phyloP scores from a whole-genome alignment of 192 early-diverging fungal genomes.

The Podila clonocystis region DNA sequence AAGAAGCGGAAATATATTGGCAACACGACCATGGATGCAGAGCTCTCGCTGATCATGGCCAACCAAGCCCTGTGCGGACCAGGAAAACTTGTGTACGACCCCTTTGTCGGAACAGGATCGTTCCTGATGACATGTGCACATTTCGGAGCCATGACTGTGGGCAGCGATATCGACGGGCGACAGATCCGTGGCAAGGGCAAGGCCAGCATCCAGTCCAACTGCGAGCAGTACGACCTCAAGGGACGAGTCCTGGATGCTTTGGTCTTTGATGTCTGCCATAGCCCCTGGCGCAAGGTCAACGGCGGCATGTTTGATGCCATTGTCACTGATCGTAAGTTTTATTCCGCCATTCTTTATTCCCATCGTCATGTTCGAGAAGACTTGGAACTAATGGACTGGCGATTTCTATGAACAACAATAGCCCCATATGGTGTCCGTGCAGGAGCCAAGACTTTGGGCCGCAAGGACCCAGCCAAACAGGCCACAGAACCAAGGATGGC shows the following conservation, averaged over 20 bases:
- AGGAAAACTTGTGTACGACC: constrained; percentile 90
- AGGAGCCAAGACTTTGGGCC: constrained; percentile 91
- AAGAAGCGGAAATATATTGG: constrained; percentile 97
- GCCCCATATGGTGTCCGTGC: constrained; percentile 98
- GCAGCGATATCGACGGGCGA: constrained; percentile 97
- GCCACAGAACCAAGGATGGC: constrained; percentile 50
- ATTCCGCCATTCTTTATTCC: no score
- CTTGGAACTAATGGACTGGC: no score
- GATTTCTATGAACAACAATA: constrained; percentile 3
- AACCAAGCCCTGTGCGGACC: constrained; percentile 87
- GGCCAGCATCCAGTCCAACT: constrained; percentile 74
- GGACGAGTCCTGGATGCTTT: constrained; percentile 82
- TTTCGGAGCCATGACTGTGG: constrained; percentile 91
- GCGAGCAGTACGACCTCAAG: constrained; percentile 82
- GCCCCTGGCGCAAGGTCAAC: constrained; percentile 76
- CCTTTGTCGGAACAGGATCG: constrained; percentile 96
- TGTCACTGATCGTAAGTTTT: constrained; percentile 79
- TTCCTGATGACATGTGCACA: constrained; percentile 94
- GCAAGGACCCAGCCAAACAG: constrained; percentile 61
- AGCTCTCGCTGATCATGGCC: constrained; percentile 96
- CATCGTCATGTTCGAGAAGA: not conserved
- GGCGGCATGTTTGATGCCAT: constrained; percentile 86
- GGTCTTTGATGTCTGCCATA: constrained; percentile 88
- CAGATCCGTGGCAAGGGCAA: constrained; percentile 92
- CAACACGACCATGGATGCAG: constrained; percentile 98